Evolutionary conservation across 768 basidiomycete genomes (phyloP).

Genomic region (Lentinula boryana): DNA sequence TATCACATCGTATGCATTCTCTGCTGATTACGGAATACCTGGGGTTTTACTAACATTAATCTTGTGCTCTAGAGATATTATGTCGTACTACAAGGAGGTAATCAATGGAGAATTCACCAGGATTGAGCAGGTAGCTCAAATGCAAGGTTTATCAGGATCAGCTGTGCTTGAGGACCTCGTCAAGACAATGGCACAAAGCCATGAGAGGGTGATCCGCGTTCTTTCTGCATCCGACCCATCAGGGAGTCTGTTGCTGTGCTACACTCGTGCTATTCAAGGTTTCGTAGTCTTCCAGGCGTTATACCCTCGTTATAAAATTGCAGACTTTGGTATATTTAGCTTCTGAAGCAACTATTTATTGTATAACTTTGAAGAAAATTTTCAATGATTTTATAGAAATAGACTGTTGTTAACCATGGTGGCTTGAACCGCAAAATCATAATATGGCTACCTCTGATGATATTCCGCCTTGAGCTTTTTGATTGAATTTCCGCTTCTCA

Average conservation of each 20-base stretch:
- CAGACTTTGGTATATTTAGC: slow-evolving; percentile 3
- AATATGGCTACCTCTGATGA: too few relatives aligned
- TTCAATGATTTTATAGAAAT: too few relatives aligned
- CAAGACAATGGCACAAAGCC: not conserved
- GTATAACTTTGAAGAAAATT: not conserved
- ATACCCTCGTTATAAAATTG: slow-evolving; percentile 9
- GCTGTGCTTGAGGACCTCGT: slow-evolving; percentile 10
- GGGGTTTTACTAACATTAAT: not conserved
- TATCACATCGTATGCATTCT: slow-evolving; percentile 6
- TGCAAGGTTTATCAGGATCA: not conserved
- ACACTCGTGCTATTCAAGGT: not conserved
- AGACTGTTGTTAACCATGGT: too few relatives aligned
- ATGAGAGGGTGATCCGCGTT: slow-evolving; percentile 3
- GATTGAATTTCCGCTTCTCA: too few relatives aligned
- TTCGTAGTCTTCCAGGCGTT: slow-evolving; percentile 10
- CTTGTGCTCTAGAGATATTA: slow-evolving; percentile 5
- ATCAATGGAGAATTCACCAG: slow-evolving; percentile 10
- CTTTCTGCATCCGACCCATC: slow-evolving; percentile 5
- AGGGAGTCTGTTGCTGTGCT: not conserved
- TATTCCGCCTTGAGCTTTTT: too few relatives aligned
- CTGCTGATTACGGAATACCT: not conserved
- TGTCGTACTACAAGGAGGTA: slow-evolving; percentile 12
- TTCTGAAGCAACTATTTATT: not conserved
- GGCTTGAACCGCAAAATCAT: too few relatives aligned
- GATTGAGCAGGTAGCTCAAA: slow-evolving; percentile 8